Conservation (phyloP, 495 filamentous ascomycete species). For the Bacidia rubella region DNA sequence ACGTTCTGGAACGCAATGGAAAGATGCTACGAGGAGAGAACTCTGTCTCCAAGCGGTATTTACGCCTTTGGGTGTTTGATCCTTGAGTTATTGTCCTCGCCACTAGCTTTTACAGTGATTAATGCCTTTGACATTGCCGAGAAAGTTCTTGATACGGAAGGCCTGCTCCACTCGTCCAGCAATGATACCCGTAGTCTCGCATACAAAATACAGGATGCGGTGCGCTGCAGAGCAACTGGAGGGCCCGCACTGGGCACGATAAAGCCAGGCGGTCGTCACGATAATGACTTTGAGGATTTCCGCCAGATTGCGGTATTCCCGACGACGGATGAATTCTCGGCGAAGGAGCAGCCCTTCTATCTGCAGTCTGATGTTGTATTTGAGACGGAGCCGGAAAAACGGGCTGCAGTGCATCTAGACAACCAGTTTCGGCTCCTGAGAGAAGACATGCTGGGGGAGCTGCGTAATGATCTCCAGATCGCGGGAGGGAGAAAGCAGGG, state of each 20-base stretch:
- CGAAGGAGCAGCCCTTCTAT: slow-evolving; percentile 44
- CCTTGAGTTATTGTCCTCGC: slow-evolving; percentile 34
- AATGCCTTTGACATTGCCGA: slow-evolving; percentile 23
- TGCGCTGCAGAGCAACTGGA: no score
- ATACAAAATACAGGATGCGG: slow-evolving; percentile 31
- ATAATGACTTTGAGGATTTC: slow-evolving; percentile 59
- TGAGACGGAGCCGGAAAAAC: slow-evolving; percentile 22
- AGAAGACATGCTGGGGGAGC: slow-evolving; percentile 58
- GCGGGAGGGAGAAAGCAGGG: slow-evolving; percentile 32
- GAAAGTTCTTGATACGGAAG: slow-evolving; percentile 17
- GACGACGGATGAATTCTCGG: slow-evolving; percentile 54
- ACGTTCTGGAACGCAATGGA: slow-evolving; percentile 47
- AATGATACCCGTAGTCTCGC: slow-evolving; percentile 23
- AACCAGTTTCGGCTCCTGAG: slow-evolving; percentile 69
- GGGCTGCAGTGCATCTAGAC: slow-evolving; percentile 45
- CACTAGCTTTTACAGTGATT: neutral
- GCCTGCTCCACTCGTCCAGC: slow-evolving; percentile 23
- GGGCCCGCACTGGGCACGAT: neutral
- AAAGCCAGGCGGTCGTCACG: slow-evolving; percentile 57
- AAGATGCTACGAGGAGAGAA: slow-evolving; percentile 24
- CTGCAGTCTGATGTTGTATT: slow-evolving; percentile 31
- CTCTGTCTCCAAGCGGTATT: slow-evolving; percentile 27
- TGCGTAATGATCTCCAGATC: slow-evolving; percentile 46
- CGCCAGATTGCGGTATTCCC: slow-evolving; percentile 52
- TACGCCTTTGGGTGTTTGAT: slow-evolving; percentile 47